Evolutionary conservation across 2,329 filamentous ascomycete genomes (phyloP).

Genomic region (Colletotrichum phormii): DNA sequence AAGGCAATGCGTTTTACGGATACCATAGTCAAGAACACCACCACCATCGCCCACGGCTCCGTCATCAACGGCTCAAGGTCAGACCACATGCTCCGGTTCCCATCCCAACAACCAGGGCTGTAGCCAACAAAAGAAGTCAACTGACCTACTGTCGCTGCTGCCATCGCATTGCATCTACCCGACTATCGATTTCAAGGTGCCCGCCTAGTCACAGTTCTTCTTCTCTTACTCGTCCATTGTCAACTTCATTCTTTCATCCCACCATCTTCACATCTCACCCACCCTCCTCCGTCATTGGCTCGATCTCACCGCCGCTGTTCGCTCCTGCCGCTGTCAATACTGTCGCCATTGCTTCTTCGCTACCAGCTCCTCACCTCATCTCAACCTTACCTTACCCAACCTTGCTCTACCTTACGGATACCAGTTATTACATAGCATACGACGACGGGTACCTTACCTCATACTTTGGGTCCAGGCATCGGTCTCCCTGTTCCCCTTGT

Average conservation of each 20-base stretch:
- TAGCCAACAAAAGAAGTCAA: conserved; percentile 35
- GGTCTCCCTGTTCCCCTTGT: conserved; percentile 32
- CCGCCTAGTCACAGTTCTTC: conserved; percentile 17
- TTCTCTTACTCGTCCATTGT: conserved; percentile 5
- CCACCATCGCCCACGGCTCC: not conserved
- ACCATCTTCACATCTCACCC: conserved; percentile 1
- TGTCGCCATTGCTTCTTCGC: conserved; percentile 22
- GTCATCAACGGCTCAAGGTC: conserved; percentile 34
- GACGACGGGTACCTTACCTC: conserved; percentile 27
- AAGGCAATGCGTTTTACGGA: not conserved
- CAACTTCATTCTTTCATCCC: conserved; percentile 26
- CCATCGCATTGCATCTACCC: conserved; percentile 7
- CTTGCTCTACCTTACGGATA: conserved; percentile 15
- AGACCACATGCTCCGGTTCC: conserved; percentile 36
- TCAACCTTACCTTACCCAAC: conserved; percentile 18
- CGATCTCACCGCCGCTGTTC: not conserved
- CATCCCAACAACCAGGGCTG: conserved; percentile 34
- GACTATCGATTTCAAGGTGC: not conserved
- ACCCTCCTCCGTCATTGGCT: conserved; percentile 18
- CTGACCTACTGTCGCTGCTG: conserved; percentile 21
- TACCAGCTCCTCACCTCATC: conserved; percentile 7
- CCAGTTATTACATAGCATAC: not conserved
- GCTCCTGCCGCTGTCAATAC: conserved; percentile 9
- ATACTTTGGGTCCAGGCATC: conserved; percentile 33
- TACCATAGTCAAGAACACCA: conserved; percentile 18